A percentile compares a stretch with the other conserved stretches of the same genome.
These are phyloP conservation scores for Strigomonas oncopelti DNA, from an alignment of 208 protist genomes.

Conservation along the genomic window DNA sequence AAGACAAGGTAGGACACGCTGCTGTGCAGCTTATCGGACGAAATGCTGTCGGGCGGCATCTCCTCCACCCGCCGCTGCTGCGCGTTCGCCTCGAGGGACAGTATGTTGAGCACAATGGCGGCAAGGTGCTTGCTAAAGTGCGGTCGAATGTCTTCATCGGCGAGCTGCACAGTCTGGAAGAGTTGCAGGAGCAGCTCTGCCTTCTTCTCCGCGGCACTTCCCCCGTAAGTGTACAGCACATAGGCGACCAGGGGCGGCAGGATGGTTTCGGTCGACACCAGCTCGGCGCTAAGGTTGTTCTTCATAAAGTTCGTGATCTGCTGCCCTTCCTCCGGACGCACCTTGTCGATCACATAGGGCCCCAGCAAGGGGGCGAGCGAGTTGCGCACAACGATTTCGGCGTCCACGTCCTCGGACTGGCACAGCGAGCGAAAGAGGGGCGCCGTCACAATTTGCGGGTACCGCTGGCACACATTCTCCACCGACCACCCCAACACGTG, in stretches of 20 bases:
- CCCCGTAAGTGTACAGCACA: constrained; percentile 13
- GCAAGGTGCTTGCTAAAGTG: constrained; percentile 23
- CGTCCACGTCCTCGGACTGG: constrained; percentile 3
- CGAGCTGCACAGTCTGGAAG: constrained; percentile 13
- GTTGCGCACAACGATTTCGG: too few species aligned
- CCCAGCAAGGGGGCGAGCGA: too few species aligned
- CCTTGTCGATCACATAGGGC: too few species aligned
- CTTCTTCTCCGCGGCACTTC: constrained; percentile 1
- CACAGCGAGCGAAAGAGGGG: constrained; percentile 36
- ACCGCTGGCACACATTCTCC: constrained; percentile 27
- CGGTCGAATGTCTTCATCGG: constrained; percentile 19
- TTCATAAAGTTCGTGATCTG: too few species aligned
- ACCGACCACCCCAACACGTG: constrained; percentile 25
- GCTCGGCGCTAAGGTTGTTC: constrained; percentile 1
- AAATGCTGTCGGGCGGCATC: not conserved
- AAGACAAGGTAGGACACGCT: constrained; percentile 19
- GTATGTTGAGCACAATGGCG: constrained; percentile 47
- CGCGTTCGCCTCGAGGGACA: constrained; percentile 66
- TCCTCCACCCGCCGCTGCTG: constrained; percentile 22
- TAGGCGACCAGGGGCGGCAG: constrained; percentile 24
- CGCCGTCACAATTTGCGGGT: constrained; percentile 19
- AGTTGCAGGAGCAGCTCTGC: constrained; percentile 16
- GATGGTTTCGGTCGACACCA: constrained; percentile 11
- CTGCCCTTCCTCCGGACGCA: too few species aligned
- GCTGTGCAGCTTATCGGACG: not conserved